phyloP scores from a whole-genome alignment of 164 flowering plant species.

The Vitis labrusca region DNA sequence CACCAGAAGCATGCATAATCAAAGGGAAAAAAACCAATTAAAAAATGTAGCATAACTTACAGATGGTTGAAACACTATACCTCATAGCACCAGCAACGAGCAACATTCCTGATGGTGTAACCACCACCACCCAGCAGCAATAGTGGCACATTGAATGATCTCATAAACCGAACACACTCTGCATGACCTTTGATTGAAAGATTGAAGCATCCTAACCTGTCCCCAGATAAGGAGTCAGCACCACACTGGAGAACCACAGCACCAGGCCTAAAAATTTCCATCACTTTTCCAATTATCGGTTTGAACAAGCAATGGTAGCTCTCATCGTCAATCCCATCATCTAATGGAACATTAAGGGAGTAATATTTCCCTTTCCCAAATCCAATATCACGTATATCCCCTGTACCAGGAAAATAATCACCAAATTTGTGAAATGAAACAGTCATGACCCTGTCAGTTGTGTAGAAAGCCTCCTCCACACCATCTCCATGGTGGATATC shows the following conservation, averaged over 20 bases:
- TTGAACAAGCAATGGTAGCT: conserved; percentile 51
- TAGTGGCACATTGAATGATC: conserved; percentile 31
- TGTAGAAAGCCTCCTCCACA: conserved; percentile 64
- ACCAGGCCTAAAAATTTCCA: conserved; percentile 29
- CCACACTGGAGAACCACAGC: conserved; percentile 33
- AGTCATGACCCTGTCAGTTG: conserved; percentile 68
- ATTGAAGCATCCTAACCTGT: conserved; percentile 27
- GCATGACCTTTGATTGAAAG: conserved; percentile 36
- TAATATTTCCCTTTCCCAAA: conserved; percentile 52
- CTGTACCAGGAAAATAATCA: conserved; percentile 65
- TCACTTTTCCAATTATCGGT: conserved; percentile 32
- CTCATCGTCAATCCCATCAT: conserved; percentile 63
- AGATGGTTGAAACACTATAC: conserved; percentile 3
- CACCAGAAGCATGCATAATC: neutral
- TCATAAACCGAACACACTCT: conserved; percentile 23
- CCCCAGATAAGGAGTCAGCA: conserved; percentile 31
- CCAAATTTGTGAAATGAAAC: conserved; percentile 71
- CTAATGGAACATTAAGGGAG: conserved; percentile 56
- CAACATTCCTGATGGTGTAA: conserved; percentile 32
- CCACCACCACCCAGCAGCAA: conserved; percentile 37
- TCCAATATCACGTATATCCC: conserved; percentile 52
- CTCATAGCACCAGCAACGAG: conserved; percentile 39
- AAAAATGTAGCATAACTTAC: neutral
- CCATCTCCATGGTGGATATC: conserved; percentile 73
- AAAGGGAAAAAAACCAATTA: neutral